Evolutionary conservation across 2,329 filamentous ascomycete species (phyloP), one percentile per base, ranked within the genome.

Genomic region (Trichoderma lentiforme): DNA sequence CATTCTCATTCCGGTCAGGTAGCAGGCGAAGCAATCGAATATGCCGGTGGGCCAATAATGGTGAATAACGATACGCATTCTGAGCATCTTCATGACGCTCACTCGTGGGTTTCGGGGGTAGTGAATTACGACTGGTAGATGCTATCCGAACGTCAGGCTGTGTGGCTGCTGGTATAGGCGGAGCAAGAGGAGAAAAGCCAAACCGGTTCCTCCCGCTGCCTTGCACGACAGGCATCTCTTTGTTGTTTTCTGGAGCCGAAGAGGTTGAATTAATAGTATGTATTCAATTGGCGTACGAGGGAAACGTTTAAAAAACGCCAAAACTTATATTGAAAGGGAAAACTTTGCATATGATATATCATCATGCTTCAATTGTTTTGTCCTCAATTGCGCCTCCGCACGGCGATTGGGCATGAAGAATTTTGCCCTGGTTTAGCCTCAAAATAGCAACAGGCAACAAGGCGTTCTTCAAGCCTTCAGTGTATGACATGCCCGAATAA

Each of bases 1-100:
- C 69, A 36, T 51, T 12, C 28, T 60, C 26, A 9, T 71, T 60
- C 15, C 39, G n/a, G 26, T 51, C 24, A 7, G 69, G 60, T 14
- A 64, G 11, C 18, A 71, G 24, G 6, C 69, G 69, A 30, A 71
- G 70, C 28, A 71, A 30, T 3, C 70, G 63, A 57, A 67, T 60
- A 21, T 71, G 64, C 6, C 51, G 28, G 28, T 18, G 30, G 15
- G 43, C 36, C 18, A 11, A 28, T 18, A 70, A 30, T 7, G 28
- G 21, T 2, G n/a, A 53, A 39, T 70, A 70, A 26, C 4, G 36
- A 6, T 70, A 70, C 5, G 24, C 6, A 8, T 24, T 30, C 2
- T 11, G n/a, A 21, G 8, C 21, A 15, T 64, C 7, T 39, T 18
- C n/a, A 6, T 36, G n/a, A 34, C 1, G 3, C 9, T 14, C 21